phyloP scores from a whole-genome alignment of 1,284 basidiomycete species.

The Naganishia liquefaciens region DNA sequence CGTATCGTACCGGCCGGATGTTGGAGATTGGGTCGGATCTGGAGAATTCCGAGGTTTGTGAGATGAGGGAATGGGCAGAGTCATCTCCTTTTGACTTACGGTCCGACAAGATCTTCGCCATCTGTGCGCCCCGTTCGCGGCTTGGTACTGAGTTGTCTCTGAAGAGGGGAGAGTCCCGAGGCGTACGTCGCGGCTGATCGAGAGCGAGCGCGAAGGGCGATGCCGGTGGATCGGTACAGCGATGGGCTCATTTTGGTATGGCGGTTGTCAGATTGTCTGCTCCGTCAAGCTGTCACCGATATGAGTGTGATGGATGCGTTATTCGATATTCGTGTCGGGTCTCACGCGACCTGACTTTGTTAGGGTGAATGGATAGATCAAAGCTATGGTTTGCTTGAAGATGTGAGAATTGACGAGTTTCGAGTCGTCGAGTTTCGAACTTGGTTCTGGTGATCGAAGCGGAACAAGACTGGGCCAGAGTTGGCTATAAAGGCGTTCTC shows the following conservation, averaged over 20 bases:
- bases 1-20: conserved; percentile 32
- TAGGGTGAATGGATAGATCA: too few relatives aligned
- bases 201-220: conserved; percentile 17
- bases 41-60: neutral
- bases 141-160: conserved; percentile 15
- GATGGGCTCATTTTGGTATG: neutral
- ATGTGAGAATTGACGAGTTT: too few relatives aligned
- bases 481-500: too few relatives aligned
- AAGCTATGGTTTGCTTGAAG: too few relatives aligned
- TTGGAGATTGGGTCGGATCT: conserved; percentile 33
- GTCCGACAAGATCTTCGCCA: conserved; percentile 16
- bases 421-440: too few relatives aligned
- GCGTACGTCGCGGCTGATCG: neutral
- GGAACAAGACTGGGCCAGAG: too few relatives aligned
- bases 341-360: neutral
- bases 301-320: neutral
- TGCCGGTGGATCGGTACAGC: neutral
- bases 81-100: neutral
- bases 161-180: neutral
- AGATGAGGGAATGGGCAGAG: neutral
- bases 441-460: too few relatives aligned
- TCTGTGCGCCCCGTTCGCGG: neutral
- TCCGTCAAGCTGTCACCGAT: neutral
- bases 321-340: neutral
- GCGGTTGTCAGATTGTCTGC: neutral